Base-by-base conservation (phyloP, 352 stramenopile genomes). In the Lagenidium giganteum region DNA sequence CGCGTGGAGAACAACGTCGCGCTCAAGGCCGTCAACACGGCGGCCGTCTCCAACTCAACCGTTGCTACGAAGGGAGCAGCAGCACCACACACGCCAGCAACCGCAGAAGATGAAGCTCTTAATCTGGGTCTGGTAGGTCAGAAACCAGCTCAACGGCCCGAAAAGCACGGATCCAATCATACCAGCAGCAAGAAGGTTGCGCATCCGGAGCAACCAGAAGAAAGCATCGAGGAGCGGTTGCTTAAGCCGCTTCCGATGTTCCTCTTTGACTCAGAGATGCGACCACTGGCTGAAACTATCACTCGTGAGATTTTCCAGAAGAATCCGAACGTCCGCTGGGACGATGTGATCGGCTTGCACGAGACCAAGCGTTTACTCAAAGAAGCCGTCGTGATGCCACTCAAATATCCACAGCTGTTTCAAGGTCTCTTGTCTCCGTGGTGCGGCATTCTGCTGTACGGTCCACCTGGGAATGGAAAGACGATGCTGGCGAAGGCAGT, bases 371-470 rank as follows among this genome's bases (percentile, higher is more conserved):
- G 93, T 16, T 52, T 98, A 18, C 60, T 97, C 13, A 93, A 97
- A 54, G 91, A 98, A 55, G 93, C 93, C 0, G 85, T 98, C 1
- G 91, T 98, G 20, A 93, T 98, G 66, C 95, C 95, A 8, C 67
- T 97, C 32, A 95, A 93, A 66, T 97, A 97, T 47, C 94, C 94
- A 4, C 82, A 98, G 40, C 74, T 98, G 21, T 98, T 98, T 45
- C 79, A 89, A 43, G 95, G 95, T 0, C 72, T 98, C 21, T 62
- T 95, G 1, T 84, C 78, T 1, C 78, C 81, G 0, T 93, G 81
- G 81, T 97, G 96, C 47, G 93, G 93, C 12, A 93, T 96, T 34
- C 37, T 96, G 8, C 54, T 96, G 1, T 96, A 89, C 27, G 87
- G 87, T 0, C 82, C 80, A 1, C 80, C 82, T 12, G 82, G 80